These are phyloP conservation scores for Anthracocystis panici-leucophaei DNA, from an alignment of 1,284 basidiomycete species.

Conservation along the genomic window DNA sequence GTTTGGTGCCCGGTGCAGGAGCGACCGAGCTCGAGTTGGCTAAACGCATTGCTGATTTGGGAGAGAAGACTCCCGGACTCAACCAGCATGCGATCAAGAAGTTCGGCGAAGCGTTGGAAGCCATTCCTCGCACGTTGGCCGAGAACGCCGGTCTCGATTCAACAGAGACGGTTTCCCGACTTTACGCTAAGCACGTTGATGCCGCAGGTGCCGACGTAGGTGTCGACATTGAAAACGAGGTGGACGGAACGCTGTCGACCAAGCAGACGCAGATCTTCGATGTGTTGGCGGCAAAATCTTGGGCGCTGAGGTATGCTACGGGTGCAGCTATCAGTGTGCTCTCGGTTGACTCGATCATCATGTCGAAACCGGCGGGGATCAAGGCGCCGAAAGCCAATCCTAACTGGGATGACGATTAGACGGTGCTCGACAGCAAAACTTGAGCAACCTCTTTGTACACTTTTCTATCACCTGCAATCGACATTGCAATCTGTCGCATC, in stretches of 20 bases:
- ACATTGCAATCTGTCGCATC: background rate
- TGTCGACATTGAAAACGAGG: slow-evolving; percentile 82
- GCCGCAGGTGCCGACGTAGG: slow-evolving; percentile 75
- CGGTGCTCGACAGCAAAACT: background rate
- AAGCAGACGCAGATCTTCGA: slow-evolving; percentile 72
- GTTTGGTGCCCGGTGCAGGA: slow-evolving; percentile 93
- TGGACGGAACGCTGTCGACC: slow-evolving; percentile 59
- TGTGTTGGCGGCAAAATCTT: slow-evolving; percentile 86
- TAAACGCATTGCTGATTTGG: slow-evolving; percentile 84
- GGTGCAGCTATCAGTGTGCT: slow-evolving; percentile 94
- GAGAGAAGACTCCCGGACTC: slow-evolving; percentile 87
- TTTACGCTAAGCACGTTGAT: slow-evolving; percentile 85
- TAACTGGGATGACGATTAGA: slow-evolving; percentile 69
- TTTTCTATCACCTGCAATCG: slow-evolving; percentile 2
- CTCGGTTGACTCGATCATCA: slow-evolving; percentile 97
- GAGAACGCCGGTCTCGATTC: slow-evolving; percentile 96
- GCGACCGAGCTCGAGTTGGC: slow-evolving; percentile 93
- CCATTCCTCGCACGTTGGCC: slow-evolving; percentile 90
- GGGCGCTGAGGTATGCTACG: slow-evolving; percentile 88
- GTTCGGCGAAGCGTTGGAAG: slow-evolving; percentile 90
- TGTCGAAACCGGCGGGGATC: slow-evolving; percentile 72
- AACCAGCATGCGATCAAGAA: slow-evolving; percentile 93
- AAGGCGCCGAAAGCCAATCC: slow-evolving; percentile 68
- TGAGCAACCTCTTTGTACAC: background rate
- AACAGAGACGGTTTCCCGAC: slow-evolving; percentile 86